Percentiles rank a stretch among this genome's conserved stretches.
These are phyloP conservation scores for Cytidiella melzeri DNA, from an alignment of 768 basidiomycete species.

Conservation along the genomic window DNA sequence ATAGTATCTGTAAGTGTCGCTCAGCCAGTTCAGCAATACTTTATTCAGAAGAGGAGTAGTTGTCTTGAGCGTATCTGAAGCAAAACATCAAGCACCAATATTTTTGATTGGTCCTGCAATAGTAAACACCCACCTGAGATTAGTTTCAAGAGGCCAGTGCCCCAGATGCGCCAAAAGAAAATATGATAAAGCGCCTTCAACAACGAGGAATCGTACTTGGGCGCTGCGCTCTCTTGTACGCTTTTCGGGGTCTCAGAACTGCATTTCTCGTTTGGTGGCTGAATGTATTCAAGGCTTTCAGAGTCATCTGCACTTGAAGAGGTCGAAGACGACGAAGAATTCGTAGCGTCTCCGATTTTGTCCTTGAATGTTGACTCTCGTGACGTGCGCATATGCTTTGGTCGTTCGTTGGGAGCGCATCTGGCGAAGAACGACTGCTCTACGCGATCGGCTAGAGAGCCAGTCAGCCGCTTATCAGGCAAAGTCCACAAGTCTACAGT, in stretches of 20 bases:
- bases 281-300: not conserved
- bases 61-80: constrained; percentile 41
- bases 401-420: constrained; percentile 44
- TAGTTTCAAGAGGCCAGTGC: constrained; percentile 42
- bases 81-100: not conserved
- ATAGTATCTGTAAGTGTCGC: constrained; percentile 38
- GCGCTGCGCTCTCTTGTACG: constrained; percentile 4
- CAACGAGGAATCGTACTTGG: constrained; percentile 41
- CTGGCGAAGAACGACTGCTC: constrained; percentile 44
- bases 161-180: constrained; percentile 42
- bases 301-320: not conserved
- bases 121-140: constrained; percentile 23
- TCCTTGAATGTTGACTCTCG: constrained; percentile 6
- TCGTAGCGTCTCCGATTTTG: constrained; percentile 7
- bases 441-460: constrained; percentile 33
- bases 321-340: not conserved
- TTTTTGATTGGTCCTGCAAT: not conserved
- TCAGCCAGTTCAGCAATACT: constrained; percentile 55
- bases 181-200: constrained; percentile 41
- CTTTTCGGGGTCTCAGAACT: not conserved
- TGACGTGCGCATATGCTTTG: constrained; percentile 12
- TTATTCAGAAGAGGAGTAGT: constrained; percentile 54
- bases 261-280: not conserved
- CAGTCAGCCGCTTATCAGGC: constrained; percentile 33
- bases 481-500: constrained; percentile 50